Evolutionary conservation across 495 filamentous ascomycete species (phyloP).

Genomic region (Cairneyella variabilis): DNA sequence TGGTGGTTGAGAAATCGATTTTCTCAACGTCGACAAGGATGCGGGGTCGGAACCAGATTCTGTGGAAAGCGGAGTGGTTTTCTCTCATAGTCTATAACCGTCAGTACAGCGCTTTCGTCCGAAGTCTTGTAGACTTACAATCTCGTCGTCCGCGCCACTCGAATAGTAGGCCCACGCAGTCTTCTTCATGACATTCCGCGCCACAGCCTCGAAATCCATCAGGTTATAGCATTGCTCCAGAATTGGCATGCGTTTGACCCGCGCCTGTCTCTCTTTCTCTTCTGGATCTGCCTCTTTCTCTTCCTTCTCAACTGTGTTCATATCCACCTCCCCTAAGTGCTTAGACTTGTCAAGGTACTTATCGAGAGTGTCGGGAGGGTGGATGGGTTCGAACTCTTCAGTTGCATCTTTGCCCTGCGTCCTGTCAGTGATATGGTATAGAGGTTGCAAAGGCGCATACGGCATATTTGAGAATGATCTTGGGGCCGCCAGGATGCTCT

Average conservation of each 20-base stretch:
- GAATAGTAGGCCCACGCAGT: slow-evolving; percentile 97
- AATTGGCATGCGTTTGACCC: slow-evolving; percentile 73
- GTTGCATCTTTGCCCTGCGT: slow-evolving; percentile 74
- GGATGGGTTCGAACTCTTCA: slow-evolving; percentile 76
- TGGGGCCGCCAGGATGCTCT: slow-evolving; percentile 73
- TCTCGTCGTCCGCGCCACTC: slow-evolving; percentile 93
- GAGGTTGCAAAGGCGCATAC: slow-evolving; percentile 20
- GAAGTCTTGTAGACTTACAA: slow-evolving; percentile 54
- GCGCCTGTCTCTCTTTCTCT: slow-evolving; percentile 69
- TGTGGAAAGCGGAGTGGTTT: slow-evolving; percentile 94
- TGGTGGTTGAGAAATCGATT: slow-evolving; percentile 80
- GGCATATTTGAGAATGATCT: slow-evolving; percentile 80
- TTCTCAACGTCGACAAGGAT: slow-evolving; percentile 83
- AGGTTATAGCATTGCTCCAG: slow-evolving; percentile 92
- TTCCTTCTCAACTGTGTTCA: slow-evolving; percentile 75
- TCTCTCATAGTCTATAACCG: slow-evolving; percentile 81
- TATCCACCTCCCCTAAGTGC: slow-evolving; percentile 88
- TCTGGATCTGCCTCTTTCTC: slow-evolving; percentile 69
- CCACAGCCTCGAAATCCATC: slow-evolving; percentile 92
- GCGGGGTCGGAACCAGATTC: slow-evolving; percentile 93
- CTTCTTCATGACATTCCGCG: slow-evolving; percentile 85
- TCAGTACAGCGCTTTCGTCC: slow-evolving; percentile 5
- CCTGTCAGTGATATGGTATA: background rate
- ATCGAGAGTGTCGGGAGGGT: slow-evolving; percentile 72
- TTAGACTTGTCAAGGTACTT: slow-evolving; percentile 81